Conservation (phyloP, 306 rosid genomes). For the Prunus armeniaca region DNA sequence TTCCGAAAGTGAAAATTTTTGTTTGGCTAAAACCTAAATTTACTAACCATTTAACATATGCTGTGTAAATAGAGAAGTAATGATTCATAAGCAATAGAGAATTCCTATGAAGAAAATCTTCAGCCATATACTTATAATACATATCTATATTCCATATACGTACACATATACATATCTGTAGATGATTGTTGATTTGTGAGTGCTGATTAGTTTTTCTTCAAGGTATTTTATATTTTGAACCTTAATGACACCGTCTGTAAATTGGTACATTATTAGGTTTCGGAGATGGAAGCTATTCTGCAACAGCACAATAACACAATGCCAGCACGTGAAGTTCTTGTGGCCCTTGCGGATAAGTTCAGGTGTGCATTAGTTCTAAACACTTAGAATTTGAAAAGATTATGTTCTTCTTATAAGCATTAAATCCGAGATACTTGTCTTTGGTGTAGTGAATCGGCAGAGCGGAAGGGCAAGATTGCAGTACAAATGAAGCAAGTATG, state of each 20-base stretch:
- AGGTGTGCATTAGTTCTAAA: slow-evolving; percentile 48
- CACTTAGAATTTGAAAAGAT: slow-evolving; percentile 17
- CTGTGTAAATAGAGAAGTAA: background rate
- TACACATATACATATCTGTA: background rate
- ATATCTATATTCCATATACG: background rate
- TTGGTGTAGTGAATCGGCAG: slow-evolving; percentile 62
- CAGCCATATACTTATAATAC: background rate
- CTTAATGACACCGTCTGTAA: background rate
- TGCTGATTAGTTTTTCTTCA: background rate
- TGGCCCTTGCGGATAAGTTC: slow-evolving; percentile 84
- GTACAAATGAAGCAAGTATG: slow-evolving; percentile 98
- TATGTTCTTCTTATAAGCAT: background rate
- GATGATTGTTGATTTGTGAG: background rate
- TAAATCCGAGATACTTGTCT: slow-evolving; percentile 6
- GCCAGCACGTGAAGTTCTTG: slow-evolving; percentile 82
- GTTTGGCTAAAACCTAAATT: no score
- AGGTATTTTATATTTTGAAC: background rate
- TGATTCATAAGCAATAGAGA: background rate
- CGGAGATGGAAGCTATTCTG: slow-evolving; percentile 89
- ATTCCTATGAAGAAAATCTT: background rate
- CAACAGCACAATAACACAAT: slow-evolving; percentile 74
- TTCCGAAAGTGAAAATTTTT: no score
- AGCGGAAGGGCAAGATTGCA: slow-evolving; percentile 83
- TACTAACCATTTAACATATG: no score
- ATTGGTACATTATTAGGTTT: slow-evolving; percentile 47